Base-by-base conservation (phyloP, 495 filamentous ascomycete genomes). In the Lentithecium fluviatile region DNA sequence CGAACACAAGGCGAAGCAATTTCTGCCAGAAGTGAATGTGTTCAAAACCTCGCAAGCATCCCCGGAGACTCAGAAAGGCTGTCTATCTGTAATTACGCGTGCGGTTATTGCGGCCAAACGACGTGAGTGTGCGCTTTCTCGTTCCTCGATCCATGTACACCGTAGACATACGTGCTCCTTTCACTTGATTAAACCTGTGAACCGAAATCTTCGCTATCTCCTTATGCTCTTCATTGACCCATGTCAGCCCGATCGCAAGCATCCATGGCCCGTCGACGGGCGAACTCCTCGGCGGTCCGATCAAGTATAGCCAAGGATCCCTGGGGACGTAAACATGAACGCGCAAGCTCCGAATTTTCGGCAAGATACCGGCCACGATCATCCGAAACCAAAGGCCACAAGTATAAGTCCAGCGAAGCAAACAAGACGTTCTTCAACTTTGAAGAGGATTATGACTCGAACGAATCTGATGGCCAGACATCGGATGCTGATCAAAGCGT, bases 11-110 rank as follows among this genome's bases (percentile, higher is more conserved):
- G 75, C 83, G 51, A 79, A 79, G 58, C 79, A 70, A 21, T 68
- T 80, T 52, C 73, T 85, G 36, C 80, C 80, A 12, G 82, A 81
- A 53, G 78, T 91, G 59, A 85, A 86, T 56, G 82, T 87, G 54
- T 85, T 88, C 64, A 86, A 88, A 64, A 89, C 87, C 11, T 88
- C 90, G 25, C 75, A 80, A 42, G 81, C 83, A 51, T 81, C 80
- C 17, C 84, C 89, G 8, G 87, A 89, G 65, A 88, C 80, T 48
- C 85, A 90, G 56, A 87, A 88, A 69, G 83, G 85, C 72, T 91
- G 89, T 67, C 80, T 97, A 25, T 87, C 85, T 12, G 76, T 88
- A 24, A 88, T 95, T 49, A 73, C 96, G 49, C 79, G 83, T 50
- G 82, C 82, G 4, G 83, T 93, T 26, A 82, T 92, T 66, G 72